A percentile compares a stretch with the other conserved stretches of the same genome.
Evolutionary conservation across 176 grass and related monocot species (phyloP).

Genomic region (Bolboschoenus planiculmis): DNA sequence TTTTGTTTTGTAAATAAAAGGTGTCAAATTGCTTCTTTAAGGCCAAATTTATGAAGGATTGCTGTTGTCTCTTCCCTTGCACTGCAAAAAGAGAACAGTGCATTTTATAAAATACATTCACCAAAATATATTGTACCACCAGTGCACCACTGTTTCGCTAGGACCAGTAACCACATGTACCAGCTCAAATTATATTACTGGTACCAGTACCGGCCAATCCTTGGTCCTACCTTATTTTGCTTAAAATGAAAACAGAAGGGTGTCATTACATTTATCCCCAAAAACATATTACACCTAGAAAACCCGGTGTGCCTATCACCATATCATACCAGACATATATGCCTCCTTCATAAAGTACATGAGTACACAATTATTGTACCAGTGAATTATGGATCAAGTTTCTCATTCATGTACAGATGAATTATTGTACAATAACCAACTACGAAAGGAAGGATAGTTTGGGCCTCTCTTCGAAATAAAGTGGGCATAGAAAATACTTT

Average conservation of each 20-base stretch:
- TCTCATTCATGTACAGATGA: too few relatives aligned
- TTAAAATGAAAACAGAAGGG: neutral
- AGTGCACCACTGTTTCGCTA: neutral
- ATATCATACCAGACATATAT: too few relatives aligned
- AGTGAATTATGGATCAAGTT: too few relatives aligned
- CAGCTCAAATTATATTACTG: neutral
- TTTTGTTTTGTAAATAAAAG: neutral
- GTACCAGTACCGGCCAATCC: neutral
- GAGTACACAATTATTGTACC: too few relatives aligned
- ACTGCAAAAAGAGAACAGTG: conserved; percentile 41
- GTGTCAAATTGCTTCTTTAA: conserved; percentile 9
- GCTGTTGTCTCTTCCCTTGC: conserved; percentile 60
- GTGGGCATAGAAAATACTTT: neutral
- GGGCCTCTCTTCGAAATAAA: neutral
- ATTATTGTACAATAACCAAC: too few relatives aligned
- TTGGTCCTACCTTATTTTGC: neutral
- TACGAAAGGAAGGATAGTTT: too few relatives aligned
- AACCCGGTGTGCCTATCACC: neutral
- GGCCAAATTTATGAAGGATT: conserved; percentile 51
- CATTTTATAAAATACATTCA: neutral
- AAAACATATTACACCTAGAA: neutral
- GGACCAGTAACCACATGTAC: conserved; percentile 9
- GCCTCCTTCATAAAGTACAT: too few relatives aligned
- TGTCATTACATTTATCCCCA: too few relatives aligned
- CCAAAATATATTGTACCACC: neutral